Conservation (phyloP, 768 basidiomycete species). For the Suillus cothurnatus region DNA sequence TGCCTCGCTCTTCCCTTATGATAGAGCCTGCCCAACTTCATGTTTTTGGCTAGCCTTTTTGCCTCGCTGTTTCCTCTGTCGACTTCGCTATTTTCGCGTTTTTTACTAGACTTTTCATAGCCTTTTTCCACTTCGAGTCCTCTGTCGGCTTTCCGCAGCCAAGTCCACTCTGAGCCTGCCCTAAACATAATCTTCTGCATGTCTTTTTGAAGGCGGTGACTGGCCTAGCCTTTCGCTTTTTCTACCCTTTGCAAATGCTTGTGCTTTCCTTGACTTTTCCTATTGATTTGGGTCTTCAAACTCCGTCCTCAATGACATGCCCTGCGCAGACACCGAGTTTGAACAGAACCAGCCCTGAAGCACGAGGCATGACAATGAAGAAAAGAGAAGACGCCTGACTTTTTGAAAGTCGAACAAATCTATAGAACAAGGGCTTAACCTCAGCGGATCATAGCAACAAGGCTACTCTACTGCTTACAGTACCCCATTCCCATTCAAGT, state of each 20-base stretch:
- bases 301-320: background rate
- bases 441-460: constrained; percentile 79
- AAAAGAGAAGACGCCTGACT: constrained; percentile 7
- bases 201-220: background rate
- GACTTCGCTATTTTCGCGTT: too few species aligned
- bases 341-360: background rate
- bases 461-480: constrained; percentile 79
- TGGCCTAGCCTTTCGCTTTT: too few species aligned
- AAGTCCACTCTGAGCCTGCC: background rate
- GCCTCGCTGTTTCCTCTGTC: too few species aligned
- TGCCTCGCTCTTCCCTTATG: too few species aligned
- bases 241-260: too few species aligned
- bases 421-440: constrained; percentile 73
- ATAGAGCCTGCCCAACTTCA: too few species aligned
- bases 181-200: background rate
- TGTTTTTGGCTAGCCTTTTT: background rate
- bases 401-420: constrained; percentile 57
- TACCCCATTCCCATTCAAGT: constrained; percentile 76
- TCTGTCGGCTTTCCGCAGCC: too few species aligned
- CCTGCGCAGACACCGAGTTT: background rate
- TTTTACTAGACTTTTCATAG: too few species aligned
- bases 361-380: background rate
- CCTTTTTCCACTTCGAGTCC: too few species aligned
- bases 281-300: background rate
- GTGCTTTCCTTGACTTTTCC: background rate